Evolutionary conservation across 108 stramenopile genomes (phyloP).

Genomic region (Skeletonema marinoi): DNA sequence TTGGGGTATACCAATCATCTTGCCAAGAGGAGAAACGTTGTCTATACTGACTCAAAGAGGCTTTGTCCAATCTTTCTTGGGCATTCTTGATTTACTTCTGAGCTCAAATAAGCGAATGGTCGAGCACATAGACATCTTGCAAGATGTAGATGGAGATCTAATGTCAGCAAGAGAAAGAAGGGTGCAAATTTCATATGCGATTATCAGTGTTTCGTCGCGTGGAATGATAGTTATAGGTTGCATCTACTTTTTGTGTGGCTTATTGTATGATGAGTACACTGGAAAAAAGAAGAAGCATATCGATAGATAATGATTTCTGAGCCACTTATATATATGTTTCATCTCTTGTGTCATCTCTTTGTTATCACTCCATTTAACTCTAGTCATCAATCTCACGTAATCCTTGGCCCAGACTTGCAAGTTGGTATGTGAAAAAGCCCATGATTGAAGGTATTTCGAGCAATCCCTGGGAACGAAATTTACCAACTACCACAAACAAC

Average conservation of each 20-base stretch:
- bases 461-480: slow-evolving; percentile 68
- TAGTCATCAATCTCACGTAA: slow-evolving; percentile 56
- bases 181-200: slow-evolving; percentile 21
- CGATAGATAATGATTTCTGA: neutral
- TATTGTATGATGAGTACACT: slow-evolving; percentile 10
- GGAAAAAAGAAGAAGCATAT: slow-evolving; percentile 10
- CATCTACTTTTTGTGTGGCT: slow-evolving; percentile 24
- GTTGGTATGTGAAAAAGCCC: slow-evolving; percentile 90
- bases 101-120: slow-evolving; percentile 8
- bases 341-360: no score
- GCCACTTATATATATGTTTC: no score
- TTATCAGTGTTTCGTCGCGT: slow-evolving; percentile 28
- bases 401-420: slow-evolving; percentile 87
- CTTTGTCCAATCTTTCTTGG: slow-evolving; percentile 34
- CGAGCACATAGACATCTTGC: neutral
- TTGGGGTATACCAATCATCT: slow-evolving; percentile 8
- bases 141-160: slow-evolving; percentile 4
- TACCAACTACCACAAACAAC: slow-evolving; percentile 78
- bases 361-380: neutral
- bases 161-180: slow-evolving; percentile 7
- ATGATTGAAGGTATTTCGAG: slow-evolving; percentile 73
- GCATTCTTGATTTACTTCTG: slow-evolving; percentile 30
- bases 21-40: slow-evolving; percentile 24
- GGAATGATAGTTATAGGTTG: slow-evolving; percentile 24
- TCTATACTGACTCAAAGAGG: slow-evolving; percentile 29